Base-by-base conservation (phyloP, 345 rosid species). In the Draba incana region DNA sequence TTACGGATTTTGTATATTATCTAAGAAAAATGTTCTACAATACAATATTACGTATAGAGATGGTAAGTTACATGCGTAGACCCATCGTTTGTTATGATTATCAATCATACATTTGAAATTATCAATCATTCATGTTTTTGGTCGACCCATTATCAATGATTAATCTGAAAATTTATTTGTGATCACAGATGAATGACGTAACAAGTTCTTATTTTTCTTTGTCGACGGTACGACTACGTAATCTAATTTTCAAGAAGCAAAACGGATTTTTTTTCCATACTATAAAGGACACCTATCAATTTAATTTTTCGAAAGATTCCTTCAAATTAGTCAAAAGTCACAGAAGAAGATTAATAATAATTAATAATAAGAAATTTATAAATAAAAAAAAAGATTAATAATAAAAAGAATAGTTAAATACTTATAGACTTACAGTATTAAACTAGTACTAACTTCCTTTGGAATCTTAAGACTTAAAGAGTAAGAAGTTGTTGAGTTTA, bases 281-380 rank as follows among this genome's bases (percentile, higher is more conserved):
- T 43, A 39, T 49, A 59, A 39, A 1, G 11, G 27, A 31, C 20
- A 20, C 20, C 0, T 20, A 20, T 20, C 20, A 20, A 20, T 20
- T 49, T 12, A 28, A 27, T 0, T 28, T 6, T 27, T 30, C 37
- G 27, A 13, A 69, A 60, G 59, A 50, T 70, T 70, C 68, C 27
- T 61, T 51, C 13, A 60, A 43, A 61, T 28, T 37, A 51, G 74
- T 61, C 68, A 70, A 61, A 28, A 61, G 74, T 41, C 45, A 15
- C 75, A 70, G 7, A 31, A 62, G 20, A 52, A 33, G 23, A 33
- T 20, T 20, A 20, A 51, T 52, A 61, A 41, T 41, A 27, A 28
- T 43, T 52, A 61, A 41, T 41, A 27, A 28, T 33, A 70, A 60
- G 7, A 69, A 51, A n/a, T n/a, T n/a, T n/a, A n/a, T n/a, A n/a